phyloP scores from a whole-genome alignment of 768 basidiomycete species.

The Melanogaster broomeanus region DNA sequence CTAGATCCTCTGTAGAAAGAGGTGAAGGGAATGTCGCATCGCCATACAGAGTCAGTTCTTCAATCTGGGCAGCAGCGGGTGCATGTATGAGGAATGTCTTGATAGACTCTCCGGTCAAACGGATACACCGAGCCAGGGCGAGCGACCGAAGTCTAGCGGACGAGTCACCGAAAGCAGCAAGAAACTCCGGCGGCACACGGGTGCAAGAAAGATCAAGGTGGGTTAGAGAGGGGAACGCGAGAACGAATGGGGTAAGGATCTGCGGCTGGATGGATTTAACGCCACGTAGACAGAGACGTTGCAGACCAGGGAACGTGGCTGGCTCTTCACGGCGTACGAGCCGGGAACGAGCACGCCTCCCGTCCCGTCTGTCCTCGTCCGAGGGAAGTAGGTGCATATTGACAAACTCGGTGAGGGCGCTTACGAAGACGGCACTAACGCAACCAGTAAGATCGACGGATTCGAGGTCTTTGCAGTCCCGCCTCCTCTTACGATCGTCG shows the following conservation, averaged over 20 bases:
- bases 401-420: constrained; percentile 84
- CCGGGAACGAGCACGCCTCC: constrained; percentile 36
- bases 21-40: constrained; percentile 82
- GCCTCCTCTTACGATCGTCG: constrained; percentile 72
- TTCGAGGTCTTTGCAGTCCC: constrained; percentile 76
- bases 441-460: constrained; percentile 95
- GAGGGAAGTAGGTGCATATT: constrained; percentile 54
- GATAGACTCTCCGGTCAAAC: constrained; percentile 79
- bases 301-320: constrained; percentile 65
- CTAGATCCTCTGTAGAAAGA: constrained; percentile 64
- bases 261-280: constrained; percentile 75
- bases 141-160: constrained; percentile 76
- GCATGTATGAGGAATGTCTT: constrained; percentile 71
- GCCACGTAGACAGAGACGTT: constrained; percentile 79
- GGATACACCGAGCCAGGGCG: constrained; percentile 83
- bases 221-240: constrained; percentile 83
- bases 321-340: constrained; percentile 48
- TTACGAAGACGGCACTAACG: constrained; percentile 87
- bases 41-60: constrained; percentile 86
- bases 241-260: constrained; percentile 69
- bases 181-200: constrained; percentile 74
- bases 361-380: constrained; percentile 33
- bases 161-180: constrained; percentile 64
- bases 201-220: constrained; percentile 92
- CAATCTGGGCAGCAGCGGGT: constrained; percentile 58